These are phyloP conservation scores for Oryza australiensis DNA, from an alignment of 176 grass and related monocot genomes.

Conservation along the genomic window DNA sequence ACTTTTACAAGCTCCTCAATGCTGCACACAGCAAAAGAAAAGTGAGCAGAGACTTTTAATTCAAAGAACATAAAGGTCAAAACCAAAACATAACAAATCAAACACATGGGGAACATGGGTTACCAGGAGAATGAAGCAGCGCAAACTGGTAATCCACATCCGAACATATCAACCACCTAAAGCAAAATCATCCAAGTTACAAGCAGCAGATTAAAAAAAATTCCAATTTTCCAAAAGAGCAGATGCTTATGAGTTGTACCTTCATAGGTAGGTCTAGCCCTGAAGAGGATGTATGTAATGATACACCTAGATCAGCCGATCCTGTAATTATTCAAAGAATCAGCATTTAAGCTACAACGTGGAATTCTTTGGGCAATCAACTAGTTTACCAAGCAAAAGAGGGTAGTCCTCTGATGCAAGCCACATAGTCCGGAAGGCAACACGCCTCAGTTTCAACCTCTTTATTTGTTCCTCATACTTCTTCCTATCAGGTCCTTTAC, in stretches of 20 bases:
- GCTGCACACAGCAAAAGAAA: conserved; percentile 47
- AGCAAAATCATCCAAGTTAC: conserved; percentile 26
- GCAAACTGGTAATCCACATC: conserved; percentile 97
- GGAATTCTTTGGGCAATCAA: conserved; percentile 20
- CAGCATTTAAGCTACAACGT: conserved; percentile 5
- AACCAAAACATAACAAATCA: neutral
- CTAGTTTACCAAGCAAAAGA: conserved; percentile 74
- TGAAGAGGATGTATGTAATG: conserved; percentile 89
- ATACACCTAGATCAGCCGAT: conserved; percentile 90
- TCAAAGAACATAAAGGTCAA: conserved; percentile 4
- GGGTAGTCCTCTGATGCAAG: conserved; percentile 96
- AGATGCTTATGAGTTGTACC: conserved; percentile 42
- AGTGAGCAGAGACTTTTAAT: neutral
- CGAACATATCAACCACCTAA: conserved; percentile 99
- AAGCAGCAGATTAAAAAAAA: conserved; percentile 20
- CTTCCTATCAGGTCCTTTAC: conserved; percentile 94
- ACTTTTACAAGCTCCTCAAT: conserved; percentile 94
- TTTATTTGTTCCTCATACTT: conserved; percentile 94
- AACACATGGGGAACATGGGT: conserved; percentile 27
- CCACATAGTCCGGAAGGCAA: conserved; percentile 95
- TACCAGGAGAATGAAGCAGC: conserved; percentile 99
- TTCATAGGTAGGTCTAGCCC: conserved; percentile 97
- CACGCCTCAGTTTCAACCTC: conserved; percentile 80
- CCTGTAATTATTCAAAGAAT: conserved; percentile 52
- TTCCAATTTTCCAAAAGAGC: neutral